A percentile compares a stretch with the other conserved stretches of the same genome.
These are phyloP conservation scores for Euryodendron excelsum DNA, from an alignment of 148 eudicot species.

Conservation along the genomic window DNA sequence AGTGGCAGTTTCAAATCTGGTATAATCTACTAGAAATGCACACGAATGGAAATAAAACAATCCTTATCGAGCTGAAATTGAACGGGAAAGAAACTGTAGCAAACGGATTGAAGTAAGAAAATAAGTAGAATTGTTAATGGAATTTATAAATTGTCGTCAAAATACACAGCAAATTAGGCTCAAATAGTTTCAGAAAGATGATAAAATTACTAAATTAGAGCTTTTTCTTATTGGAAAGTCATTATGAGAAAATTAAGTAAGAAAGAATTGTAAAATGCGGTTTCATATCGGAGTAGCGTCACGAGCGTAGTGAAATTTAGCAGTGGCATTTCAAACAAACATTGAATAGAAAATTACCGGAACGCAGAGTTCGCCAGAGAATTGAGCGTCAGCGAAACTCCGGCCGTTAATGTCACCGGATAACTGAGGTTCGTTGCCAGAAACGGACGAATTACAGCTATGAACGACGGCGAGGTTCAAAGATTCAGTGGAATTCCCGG, in stretches of 20 bases:
- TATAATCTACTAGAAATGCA: too few species aligned
- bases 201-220: background rate
- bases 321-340: background rate
- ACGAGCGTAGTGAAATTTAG: background rate
- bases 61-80: too few species aligned
- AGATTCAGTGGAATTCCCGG: conserved; percentile 57
- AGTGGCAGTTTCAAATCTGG: background rate
- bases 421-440: conserved; percentile 42
- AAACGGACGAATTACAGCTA: conserved; percentile 76
- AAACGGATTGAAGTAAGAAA: background rate
- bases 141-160: too few species aligned
- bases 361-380: conserved; percentile 77
- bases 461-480: conserved; percentile 56
- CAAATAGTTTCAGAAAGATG: background rate
- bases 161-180: background rate
- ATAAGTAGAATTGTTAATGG: background rate
- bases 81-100: background rate
- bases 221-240: background rate
- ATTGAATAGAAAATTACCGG: conserved; percentile 52
- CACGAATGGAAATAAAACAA: background rate
- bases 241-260: background rate
- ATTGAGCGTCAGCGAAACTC: conserved; percentile 59
- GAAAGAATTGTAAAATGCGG: background rate
- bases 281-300: background rate
- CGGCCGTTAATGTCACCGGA: conserved; percentile 36